Evolutionary conservation across 306 rosid genomes (phyloP), one percentile per base, ranked within the genome.

Genomic region (Urtica urens): DNA sequence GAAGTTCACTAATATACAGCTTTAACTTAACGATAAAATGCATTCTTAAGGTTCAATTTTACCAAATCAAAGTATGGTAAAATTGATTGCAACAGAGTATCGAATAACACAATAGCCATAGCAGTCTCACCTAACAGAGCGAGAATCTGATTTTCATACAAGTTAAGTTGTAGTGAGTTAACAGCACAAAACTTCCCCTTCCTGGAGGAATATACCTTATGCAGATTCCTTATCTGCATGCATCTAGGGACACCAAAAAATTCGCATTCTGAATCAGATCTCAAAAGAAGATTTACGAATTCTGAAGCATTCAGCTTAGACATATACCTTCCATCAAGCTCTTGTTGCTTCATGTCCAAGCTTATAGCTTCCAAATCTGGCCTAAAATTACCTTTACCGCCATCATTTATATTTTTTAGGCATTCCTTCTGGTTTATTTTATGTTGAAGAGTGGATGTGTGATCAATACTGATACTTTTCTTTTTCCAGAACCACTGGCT

Each of bases 101-200:
- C 22, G 13, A 40, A 34, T 1, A 3, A 10, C 37, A 53, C 43
- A 27, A 44, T 24, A 17, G 22, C 21, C 47, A 45, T 23, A 53
- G 48, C 17, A 49, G 25, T 53, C 83, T 41, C 55, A 88, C 97
- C 97, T 58, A 88, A 75, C 74, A 88, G 97, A 58, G 95, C 97
- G 66, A 88, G 90, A 77, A 88, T 81, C 73, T 88, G 97, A 66
- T 78, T 85, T 80, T 88, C 95, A 56, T 88, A 88, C 62, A 88
- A 72, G 40, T 86, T 78, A 65, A 84, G 71, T 63, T 64, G 73
- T 50, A 88, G 75, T 27, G 83, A 72, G 76, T 84, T 76, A 33
- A 88, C 97, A 53, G 97, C 95, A 71, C 86, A 78, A 53, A 78
- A 78, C 58, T 77, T 77, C 51, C 97, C 95, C 72, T 64, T 88